Conservation (phyloP, 805 yeast genomes). For the Metschnikowia henanensis region DNA sequence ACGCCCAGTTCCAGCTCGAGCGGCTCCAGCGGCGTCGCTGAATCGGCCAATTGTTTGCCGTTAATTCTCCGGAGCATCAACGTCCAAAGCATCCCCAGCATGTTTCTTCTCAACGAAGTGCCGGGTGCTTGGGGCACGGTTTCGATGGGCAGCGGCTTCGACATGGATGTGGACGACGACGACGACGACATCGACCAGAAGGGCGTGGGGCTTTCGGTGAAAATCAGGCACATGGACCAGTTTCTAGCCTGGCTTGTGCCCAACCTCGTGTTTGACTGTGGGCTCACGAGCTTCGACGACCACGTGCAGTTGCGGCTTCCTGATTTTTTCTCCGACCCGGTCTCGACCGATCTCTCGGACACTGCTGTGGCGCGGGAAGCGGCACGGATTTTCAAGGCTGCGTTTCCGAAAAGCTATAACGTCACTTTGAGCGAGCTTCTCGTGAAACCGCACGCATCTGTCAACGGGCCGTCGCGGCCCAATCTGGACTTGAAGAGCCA, state of each 20-base stretch:
- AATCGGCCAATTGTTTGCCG: slow-evolving; percentile 62
- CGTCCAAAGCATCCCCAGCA: slow-evolving; percentile 58
- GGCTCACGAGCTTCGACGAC: slow-evolving; percentile 22
- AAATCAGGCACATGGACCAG: slow-evolving; percentile 29
- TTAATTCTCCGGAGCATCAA: slow-evolving; percentile 66
- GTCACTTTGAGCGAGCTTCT: slow-evolving; percentile 37
- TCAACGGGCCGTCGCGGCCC: neutral
- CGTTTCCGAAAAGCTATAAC: slow-evolving; percentile 34
- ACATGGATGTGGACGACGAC: slow-evolving; percentile 36
- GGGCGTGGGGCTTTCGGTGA: slow-evolving; percentile 33
- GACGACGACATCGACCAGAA: slow-evolving; percentile 33
- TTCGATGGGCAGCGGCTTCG: slow-evolving; percentile 26
- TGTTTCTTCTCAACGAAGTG: slow-evolving; percentile 41
- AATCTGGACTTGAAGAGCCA: slow-evolving; percentile 20
- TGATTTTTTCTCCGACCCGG: slow-evolving; percentile 7
- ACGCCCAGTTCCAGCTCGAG: slow-evolving; percentile 7
- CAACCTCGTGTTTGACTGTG: slow-evolving; percentile 39
- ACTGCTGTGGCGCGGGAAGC: slow-evolving; percentile 19
- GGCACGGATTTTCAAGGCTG: slow-evolving; percentile 21
- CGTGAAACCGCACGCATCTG: slow-evolving; percentile 15
- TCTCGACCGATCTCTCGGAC: slow-evolving; percentile 13
- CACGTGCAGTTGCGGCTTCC: slow-evolving; percentile 17
- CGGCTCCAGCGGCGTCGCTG: slow-evolving; percentile 18
- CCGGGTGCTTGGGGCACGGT: slow-evolving; percentile 14
- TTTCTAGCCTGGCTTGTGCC: slow-evolving; percentile 42